Evolutionary conservation across 805 yeast species (phyloP).

Genomic region (Kodamaea kaohsiungensis): DNA sequence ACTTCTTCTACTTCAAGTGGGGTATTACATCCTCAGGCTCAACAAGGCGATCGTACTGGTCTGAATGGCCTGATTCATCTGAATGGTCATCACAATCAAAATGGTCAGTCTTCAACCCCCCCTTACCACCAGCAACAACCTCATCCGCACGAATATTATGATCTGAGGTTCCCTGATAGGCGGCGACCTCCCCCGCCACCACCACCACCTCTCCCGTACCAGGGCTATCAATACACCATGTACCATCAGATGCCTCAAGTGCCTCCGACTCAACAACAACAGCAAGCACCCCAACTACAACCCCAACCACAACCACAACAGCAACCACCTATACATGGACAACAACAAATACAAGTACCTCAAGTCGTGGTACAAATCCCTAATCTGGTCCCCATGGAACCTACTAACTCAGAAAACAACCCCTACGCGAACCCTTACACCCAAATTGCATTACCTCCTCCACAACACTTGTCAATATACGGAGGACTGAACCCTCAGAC

Average conservation of each 20-base stretch:
- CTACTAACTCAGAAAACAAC: background rate
- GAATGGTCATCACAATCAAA: background rate
- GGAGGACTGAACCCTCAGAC: slow-evolving; percentile 3
- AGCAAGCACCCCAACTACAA: background rate
- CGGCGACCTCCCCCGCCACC: background rate
- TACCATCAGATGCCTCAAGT: background rate
- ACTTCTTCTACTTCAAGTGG: background rate
- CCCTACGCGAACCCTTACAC: slow-evolving; percentile 2
- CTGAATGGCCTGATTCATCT: background rate
- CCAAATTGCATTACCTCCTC: background rate
- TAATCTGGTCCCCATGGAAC: background rate
- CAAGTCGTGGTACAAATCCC: background rate
- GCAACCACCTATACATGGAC: background rate
- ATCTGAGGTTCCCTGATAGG: background rate
- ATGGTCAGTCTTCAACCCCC: background rate
- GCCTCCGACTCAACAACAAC: background rate
- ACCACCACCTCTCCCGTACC: background rate
- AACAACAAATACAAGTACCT: background rate
- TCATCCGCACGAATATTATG: background rate
- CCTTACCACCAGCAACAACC: slow-evolving; percentile 1
- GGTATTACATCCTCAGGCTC: background rate
- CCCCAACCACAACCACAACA: background rate
- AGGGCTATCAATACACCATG: background rate
- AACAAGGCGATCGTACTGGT: background rate
- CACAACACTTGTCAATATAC: background rate